phyloP scores from a whole-genome alignment of 208 protist genomes.

The Leptomonas pyrrhocoris region DNA sequence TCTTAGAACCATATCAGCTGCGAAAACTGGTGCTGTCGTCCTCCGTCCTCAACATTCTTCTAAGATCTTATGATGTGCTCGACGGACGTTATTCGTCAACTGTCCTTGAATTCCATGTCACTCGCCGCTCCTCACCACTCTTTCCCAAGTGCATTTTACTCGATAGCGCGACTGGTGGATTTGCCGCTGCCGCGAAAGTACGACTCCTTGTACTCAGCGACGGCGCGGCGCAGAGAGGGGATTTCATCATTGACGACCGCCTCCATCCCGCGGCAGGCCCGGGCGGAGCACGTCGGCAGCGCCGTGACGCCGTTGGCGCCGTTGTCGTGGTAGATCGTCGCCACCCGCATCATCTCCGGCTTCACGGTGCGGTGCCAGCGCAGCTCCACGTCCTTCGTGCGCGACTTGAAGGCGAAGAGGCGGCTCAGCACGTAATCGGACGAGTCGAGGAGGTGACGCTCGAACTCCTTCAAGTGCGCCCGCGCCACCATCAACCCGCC shows the following conservation, averaged over 20 bases:
- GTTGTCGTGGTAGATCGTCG: constrained; percentile 14
- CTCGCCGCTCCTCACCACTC: background rate
- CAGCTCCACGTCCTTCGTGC: constrained; percentile 49
- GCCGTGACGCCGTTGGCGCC: constrained; percentile 33
- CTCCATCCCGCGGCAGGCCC: constrained; percentile 39
- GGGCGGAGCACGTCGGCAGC: constrained; percentile 48
- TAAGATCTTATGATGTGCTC: no score
- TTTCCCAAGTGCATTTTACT: background rate
- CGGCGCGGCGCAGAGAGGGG: constrained; percentile 41
- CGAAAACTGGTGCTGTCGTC: no score
- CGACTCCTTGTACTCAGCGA: constrained; percentile 49
- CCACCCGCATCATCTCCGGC: constrained; percentile 50
- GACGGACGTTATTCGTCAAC: no score
- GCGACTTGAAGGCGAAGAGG: constrained; percentile 47
- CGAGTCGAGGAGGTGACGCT: constrained; percentile 27
- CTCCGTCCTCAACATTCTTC: no score
- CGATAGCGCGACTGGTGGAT: background rate
- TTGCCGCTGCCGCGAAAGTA: constrained; percentile 17
- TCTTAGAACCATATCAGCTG: no score
- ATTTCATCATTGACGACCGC: constrained; percentile 45
- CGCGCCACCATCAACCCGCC: constrained; percentile 20
- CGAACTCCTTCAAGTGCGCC: constrained; percentile 34
- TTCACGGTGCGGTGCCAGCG: constrained; percentile 66
- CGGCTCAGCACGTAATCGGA: constrained; percentile 46
- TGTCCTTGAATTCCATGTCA: no score